Evolutionary conservation across 257 asterid species (phyloP).

Genomic region (Solanum chmielewskii): DNA sequence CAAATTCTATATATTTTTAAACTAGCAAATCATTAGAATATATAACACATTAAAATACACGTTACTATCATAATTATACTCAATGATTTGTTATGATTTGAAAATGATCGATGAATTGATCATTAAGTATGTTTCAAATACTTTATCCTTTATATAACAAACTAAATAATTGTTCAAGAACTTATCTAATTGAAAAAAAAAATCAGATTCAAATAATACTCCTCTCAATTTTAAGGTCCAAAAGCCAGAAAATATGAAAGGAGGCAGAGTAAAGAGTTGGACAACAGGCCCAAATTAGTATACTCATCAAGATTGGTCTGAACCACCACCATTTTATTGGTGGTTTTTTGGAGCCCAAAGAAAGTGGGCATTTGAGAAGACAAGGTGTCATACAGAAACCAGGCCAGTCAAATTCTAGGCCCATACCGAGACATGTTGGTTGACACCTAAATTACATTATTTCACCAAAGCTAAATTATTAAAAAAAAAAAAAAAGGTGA

Average conservation of each 20-base stretch:
- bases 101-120: too few species aligned
- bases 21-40: not conserved
- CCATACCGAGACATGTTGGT: not conserved
- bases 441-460: not conserved
- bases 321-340: not conserved
- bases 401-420: not conserved
- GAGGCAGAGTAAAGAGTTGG: not conserved
- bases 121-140: not conserved
- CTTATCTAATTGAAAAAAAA: too few species aligned
- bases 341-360: not conserved
- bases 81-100: too few species aligned
- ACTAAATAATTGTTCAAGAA: too few species aligned
- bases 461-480: not conserved
- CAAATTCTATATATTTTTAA: not conserved
- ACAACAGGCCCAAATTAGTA: not conserved
- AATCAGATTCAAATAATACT: not conserved
- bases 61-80: too few species aligned
- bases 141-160: not conserved
- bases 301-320: not conserved
- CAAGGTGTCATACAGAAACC: not conserved
- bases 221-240: not conserved
- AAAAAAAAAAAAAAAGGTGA: not conserved
- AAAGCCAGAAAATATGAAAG: not conserved
- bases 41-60: too few species aligned
- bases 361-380: not conserved